phyloP scores from a whole-genome alignment of 176 grass and related monocot genomes.

The Metroxylon sagu region DNA sequence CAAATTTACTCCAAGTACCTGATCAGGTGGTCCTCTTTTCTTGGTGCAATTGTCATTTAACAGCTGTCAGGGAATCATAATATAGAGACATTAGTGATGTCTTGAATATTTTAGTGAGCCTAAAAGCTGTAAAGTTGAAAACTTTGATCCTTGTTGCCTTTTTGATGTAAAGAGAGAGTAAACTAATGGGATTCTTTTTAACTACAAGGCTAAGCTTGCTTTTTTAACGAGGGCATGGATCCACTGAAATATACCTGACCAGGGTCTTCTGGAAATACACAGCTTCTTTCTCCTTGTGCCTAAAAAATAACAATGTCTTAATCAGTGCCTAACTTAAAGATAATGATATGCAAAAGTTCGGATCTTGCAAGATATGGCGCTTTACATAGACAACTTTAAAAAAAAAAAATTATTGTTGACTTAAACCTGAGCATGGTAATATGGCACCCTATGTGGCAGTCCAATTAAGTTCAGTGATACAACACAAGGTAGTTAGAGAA shows the following conservation, averaged over 20 bases:
- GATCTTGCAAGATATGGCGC: too few relatives aligned
- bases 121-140: slow-evolving; percentile 36
- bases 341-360: too few relatives aligned
- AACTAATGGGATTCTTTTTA: not conserved
- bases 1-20: slow-evolving; percentile 39
- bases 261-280: slow-evolving; percentile 77
- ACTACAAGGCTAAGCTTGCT: not conserved
- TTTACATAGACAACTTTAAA: too few relatives aligned
- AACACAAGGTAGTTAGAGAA: too few relatives aligned
- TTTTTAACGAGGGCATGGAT: slow-evolving; percentile 6
- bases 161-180: slow-evolving; percentile 15
- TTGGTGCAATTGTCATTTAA: slow-evolving; percentile 14
- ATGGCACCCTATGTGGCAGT: too few relatives aligned
- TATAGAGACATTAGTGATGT: not conserved
- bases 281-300: slow-evolving; percentile 74
- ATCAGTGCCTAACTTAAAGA: too few relatives aligned
- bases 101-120: not conserved
- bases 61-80: slow-evolving; percentile 9
- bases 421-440: too few relatives aligned
- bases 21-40: slow-evolving; percentile 30
- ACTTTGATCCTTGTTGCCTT: slow-evolving; percentile 15
- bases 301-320: slow-evolving; percentile 27
- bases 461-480: too few relatives aligned
- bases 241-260: slow-evolving; percentile 44
- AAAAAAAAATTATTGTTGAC: too few relatives aligned